Base-by-base conservation (phyloP, 1,284 basidiomycete genomes). In the Cutaneotrichosporon cavernicola region DNA sequence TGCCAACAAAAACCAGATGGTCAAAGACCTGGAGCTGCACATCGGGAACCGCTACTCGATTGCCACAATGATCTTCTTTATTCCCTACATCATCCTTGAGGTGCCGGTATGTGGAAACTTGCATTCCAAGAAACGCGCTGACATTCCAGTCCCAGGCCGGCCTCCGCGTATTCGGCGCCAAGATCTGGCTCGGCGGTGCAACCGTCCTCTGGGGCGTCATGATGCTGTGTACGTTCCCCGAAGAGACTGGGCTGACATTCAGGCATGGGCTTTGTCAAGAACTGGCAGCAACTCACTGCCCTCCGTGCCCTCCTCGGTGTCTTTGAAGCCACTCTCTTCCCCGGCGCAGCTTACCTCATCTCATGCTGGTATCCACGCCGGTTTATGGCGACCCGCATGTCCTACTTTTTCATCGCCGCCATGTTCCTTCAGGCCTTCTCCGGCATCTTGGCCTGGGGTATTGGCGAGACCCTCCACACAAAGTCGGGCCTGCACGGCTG, bases 341-440 rank as follows among this genome's bases (percentile, higher is more conserved):
- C 73, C 22, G 73, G 71, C 16, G 79, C 76, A 58, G 78, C 81
- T 5, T 82, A 58, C 46, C 73, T 84, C 26, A 79, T 83, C 63
- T 77, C 80, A 7, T 78, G 73, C 34, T 83, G 66, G 82, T 84
- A 83, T 71, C 80, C 81, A 2, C 79, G 83, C 22, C 73, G 74
- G 59, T 79, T 82, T 69, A 79, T 80, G 59, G 80, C 82, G 57
- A 75, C 49, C 16, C 67, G 67, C 26, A 70, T 67, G 57, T 65
- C 64, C 4, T 43, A 55, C 55, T 65, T 69, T 60, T 69, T 66
- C 60, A 56, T 62, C 46, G 40, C 53, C 6, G 63, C 64, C 21
- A 61, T 68, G 13, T 62, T 59, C 52, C 56, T 68, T 36, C 53
- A 58, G 14, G 64, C 62, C 16, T 53, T 68, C 32, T 65, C 62